Conservation (phyloP, 2,329 filamentous ascomycete species). For the Trichoderma afroharzianum region DNA sequence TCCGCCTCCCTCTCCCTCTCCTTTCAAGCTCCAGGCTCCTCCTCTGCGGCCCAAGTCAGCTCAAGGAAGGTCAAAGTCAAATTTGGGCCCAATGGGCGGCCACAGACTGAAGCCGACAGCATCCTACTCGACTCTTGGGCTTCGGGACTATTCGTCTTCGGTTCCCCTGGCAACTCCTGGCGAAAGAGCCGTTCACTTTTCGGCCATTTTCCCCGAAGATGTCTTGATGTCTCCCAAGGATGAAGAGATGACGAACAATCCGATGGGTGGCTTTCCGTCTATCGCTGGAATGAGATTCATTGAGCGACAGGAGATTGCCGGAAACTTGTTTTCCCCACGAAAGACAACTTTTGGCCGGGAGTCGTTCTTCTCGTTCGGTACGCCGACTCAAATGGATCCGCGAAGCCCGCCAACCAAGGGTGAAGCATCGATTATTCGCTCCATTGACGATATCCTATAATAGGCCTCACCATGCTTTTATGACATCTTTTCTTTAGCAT, state of each 20-base stretch:
- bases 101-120: slow-evolving; percentile 36
- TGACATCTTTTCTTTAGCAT: neutral
- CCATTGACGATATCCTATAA: slow-evolving; percentile 74
- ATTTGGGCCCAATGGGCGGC: slow-evolving; percentile 18
- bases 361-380: slow-evolving; percentile 49
- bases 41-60: slow-evolving; percentile 15
- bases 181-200: slow-evolving; percentile 36
- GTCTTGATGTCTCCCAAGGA: slow-evolving; percentile 67
- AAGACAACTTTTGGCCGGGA: slow-evolving; percentile 52
- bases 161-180: slow-evolving; percentile 25
- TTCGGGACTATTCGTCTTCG: slow-evolving; percentile 31
- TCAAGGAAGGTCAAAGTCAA: slow-evolving; percentile 17
- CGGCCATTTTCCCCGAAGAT: slow-evolving; percentile 38
- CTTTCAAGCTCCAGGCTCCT: slow-evolving; percentile 20
- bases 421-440: slow-evolving; percentile 70
- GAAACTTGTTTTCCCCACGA: slow-evolving; percentile 52
- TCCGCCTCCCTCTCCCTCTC: slow-evolving; percentile 15
- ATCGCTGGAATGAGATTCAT: slow-evolving; percentile 49
- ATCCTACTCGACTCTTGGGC: slow-evolving; percentile 39
- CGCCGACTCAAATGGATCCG: slow-evolving; percentile 58
- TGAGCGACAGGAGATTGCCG: slow-evolving; percentile 47
- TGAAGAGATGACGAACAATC: slow-evolving; percentile 69
- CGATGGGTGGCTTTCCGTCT: slow-evolving; percentile 49
- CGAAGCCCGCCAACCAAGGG: slow-evolving; percentile 72
- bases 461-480: slow-evolving; percentile 1